Evolutionary conservation across 1,284 basidiomycete species (phyloP).

Genomic region (Athelia sp.): DNA sequence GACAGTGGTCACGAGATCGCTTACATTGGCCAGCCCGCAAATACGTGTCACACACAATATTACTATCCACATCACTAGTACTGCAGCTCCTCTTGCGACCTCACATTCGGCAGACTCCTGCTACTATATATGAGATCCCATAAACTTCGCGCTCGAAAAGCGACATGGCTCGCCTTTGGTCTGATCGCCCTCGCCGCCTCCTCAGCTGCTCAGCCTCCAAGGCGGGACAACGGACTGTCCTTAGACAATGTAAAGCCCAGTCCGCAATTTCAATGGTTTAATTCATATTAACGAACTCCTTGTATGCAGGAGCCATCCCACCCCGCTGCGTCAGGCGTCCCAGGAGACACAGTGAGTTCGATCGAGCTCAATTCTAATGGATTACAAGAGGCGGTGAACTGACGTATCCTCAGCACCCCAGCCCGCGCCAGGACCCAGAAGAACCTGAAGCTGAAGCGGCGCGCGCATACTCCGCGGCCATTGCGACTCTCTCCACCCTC

Average conservation of each 20-base stretch:
- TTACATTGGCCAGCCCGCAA: too few relatives aligned
- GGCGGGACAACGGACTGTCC: constrained; percentile 10
- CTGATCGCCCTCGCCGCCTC: constrained; percentile 43
- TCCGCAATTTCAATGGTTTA: background rate
- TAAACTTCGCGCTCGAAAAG: constrained; percentile 36
- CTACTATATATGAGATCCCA: background rate
- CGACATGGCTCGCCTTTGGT: constrained; percentile 55
- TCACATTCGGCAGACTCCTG: too few relatives aligned
- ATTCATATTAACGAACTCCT: background rate
- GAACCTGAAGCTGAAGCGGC: constrained; percentile 52
- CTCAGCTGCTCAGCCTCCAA: constrained; percentile 25
- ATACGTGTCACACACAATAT: too few relatives aligned
- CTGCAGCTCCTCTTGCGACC: too few relatives aligned
- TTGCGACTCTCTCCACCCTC: constrained; percentile 56
- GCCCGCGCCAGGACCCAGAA: constrained; percentile 13
- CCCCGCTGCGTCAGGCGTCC: background rate
- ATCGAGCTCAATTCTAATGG: constrained; percentile 9
- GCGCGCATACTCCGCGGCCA: constrained; percentile 68
- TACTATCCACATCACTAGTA: too few relatives aligned
- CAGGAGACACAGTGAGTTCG: background rate
- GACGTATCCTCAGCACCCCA: too few relatives aligned
- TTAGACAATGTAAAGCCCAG: constrained; percentile 6
- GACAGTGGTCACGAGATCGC: too few relatives aligned
- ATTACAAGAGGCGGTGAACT: too few relatives aligned
- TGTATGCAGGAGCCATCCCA: background rate